Conservation (phyloP, 257 asterid species). For the Gentiana dahurica region DNA sequence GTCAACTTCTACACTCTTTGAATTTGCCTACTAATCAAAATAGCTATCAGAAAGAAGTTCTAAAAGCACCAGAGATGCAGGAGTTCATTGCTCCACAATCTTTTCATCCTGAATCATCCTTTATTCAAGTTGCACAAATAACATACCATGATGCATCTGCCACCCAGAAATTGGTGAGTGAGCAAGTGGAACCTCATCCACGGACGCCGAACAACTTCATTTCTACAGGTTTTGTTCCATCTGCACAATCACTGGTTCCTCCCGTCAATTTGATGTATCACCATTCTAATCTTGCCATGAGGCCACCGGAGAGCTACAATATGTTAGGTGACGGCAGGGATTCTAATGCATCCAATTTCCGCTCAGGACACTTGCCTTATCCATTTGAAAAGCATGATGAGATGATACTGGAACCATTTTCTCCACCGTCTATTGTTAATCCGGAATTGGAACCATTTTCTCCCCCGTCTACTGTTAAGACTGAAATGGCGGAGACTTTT, state of each 20-base stretch:
- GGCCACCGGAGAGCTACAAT: slow-evolving; percentile 19
- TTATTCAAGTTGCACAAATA: slow-evolving; percentile 31
- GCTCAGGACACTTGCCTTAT: slow-evolving; percentile 13
- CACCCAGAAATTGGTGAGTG: slow-evolving; percentile 31
- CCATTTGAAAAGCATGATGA: slow-evolving; percentile 25
- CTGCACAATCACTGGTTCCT: slow-evolving; percentile 20
- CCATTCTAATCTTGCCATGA: slow-evolving; percentile 19
- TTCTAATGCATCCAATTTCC: slow-evolving; percentile 17
- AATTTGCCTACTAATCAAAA: slow-evolving; percentile 19
- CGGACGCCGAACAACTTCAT: slow-evolving; percentile 21
- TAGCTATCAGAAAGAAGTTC: slow-evolving; percentile 26
- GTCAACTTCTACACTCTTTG: slow-evolving; percentile 15
- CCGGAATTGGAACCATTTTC: slow-evolving; percentile 19
- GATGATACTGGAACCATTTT: slow-evolving; percentile 22
- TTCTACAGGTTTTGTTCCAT: slow-evolving; percentile 16
- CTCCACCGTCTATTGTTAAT: slow-evolving; percentile 21
- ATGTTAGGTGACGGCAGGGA: slow-evolving; percentile 20
- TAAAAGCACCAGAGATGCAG: slow-evolving; percentile 25
- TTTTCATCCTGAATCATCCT: slow-evolving; percentile 21
- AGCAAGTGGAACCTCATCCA: slow-evolving; percentile 21
- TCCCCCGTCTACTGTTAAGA: slow-evolving; percentile 18
- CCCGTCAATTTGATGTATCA: slow-evolving; percentile 9
- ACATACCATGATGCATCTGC: slow-evolving; percentile 19
- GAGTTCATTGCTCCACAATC: slow-evolving; percentile 25
- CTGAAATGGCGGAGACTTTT: slow-evolving; percentile 13